Evolutionary conservation across 2,329 filamentous ascomycete genomes (phyloP).

Genomic region (Neocucurbitaria cava): DNA sequence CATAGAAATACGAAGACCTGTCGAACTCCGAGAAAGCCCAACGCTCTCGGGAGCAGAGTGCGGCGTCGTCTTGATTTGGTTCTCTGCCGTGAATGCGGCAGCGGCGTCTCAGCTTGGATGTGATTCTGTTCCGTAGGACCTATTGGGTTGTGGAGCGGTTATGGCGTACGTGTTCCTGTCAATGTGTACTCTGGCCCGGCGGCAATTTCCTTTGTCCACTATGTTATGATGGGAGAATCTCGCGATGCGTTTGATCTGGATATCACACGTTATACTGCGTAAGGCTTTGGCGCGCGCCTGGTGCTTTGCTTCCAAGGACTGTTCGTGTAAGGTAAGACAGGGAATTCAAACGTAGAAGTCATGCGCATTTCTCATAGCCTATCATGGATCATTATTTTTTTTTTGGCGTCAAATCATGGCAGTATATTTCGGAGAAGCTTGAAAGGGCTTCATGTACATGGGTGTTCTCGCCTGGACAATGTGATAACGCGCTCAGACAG

Average conservation of each 20-base stretch:
- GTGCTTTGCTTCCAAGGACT: background rate
- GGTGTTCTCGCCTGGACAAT: background rate
- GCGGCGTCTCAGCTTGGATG: constrained; percentile 7
- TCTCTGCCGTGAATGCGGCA: constrained; percentile 8
- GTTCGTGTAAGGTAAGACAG: background rate
- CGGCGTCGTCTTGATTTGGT: constrained; percentile 16
- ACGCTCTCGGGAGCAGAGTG: background rate
- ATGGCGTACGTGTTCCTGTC: background rate
- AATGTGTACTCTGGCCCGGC: constrained; percentile 8
- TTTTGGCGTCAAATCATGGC: background rate
- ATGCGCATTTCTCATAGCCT: background rate
- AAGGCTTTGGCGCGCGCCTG: background rate
- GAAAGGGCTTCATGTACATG: background rate
- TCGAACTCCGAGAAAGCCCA: constrained; percentile 23
- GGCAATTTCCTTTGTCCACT: constrained; percentile 9
- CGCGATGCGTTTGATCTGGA: constrained; percentile 22
- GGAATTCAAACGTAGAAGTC: background rate
- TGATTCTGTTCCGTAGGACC: background rate
- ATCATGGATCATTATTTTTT: background rate
- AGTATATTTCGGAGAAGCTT: background rate
- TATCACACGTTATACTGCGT: constrained; percentile 9
- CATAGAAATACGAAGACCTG: constrained; percentile 40
- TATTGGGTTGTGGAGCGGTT: background rate
- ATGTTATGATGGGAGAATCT: background rate
- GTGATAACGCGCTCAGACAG: constrained; percentile 8